Evolutionary conservation across 2,329 filamentous ascomycete genomes (phyloP).

Genomic region (Colletotrichum sp.): DNA sequence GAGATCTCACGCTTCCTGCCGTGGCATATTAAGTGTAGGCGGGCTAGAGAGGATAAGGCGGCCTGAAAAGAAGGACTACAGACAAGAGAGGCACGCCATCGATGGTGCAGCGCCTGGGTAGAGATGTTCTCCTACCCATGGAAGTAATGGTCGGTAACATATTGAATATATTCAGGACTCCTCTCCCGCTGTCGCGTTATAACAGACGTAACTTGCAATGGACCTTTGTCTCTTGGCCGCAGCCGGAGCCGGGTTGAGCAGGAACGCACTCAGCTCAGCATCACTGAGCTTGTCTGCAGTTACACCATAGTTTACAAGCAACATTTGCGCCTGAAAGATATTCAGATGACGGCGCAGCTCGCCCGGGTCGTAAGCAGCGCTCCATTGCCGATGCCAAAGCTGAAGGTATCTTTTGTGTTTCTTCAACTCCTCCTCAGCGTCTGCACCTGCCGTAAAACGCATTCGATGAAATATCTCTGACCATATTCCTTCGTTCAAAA

Average conservation of each 20-base stretch:
- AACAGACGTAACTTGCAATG: neutral
- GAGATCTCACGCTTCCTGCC: neutral
- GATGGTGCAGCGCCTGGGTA: neutral
- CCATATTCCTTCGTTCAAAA: neutral
- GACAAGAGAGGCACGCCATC: neutral
- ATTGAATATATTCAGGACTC: neutral
- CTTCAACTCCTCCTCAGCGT: neutral
- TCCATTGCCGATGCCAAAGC: neutral
- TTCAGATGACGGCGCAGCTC: neutral
- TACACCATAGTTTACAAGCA: neutral
- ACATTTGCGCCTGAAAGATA: neutral
- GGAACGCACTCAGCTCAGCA: neutral
- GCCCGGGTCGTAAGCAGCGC: neutral
- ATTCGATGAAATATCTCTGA: neutral
- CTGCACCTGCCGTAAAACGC: neutral
- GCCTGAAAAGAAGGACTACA: fast-evolving
- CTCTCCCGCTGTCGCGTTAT: neutral
- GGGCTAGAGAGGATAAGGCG: fast-evolving
- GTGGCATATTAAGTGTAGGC: fast-evolving
- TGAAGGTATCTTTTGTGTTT: neutral
- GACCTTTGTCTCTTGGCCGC: neutral
- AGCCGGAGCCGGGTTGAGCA: neutral
- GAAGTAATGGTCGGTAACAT: neutral
- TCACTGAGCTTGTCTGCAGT: neutral
- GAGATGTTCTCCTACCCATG: neutral